Evolutionary conservation across 768 basidiomycete genomes (phyloP), one percentile per base, ranked within the genome.

Genomic region (Pisolithus sp.): DNA sequence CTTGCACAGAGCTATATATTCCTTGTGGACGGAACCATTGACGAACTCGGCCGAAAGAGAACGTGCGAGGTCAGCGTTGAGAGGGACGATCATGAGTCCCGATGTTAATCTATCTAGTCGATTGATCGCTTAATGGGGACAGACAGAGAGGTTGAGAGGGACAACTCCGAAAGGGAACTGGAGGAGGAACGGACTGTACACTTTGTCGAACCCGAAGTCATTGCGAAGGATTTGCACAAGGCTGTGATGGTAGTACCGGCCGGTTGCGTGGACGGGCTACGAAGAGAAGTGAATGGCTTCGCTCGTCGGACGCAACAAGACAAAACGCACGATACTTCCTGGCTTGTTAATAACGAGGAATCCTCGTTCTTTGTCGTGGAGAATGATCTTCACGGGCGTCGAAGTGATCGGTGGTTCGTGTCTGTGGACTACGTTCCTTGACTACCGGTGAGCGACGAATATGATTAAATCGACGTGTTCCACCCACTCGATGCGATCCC

Each of bases 271-370:
- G 2, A 97, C 88, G 26, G 93, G 92, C 91, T 92, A 62, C 26
- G 62, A 36, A 50, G 50, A 43, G 31, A 36, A 26, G 52, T 49
- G 52, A 50, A 51, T 52, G 36, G 38, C 45, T 49, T 36, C 34
- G 4, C 3, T 26, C 7, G 30, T 36, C 43, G 52, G 48, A 53
- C 36, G 39, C 54, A 34, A 42, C n/a, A 41, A 48, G 42, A 57
- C 61, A 55, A 63, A 57, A 81, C 93, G 70, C 67, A 96, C 94
- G 64, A 97, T 91, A 65, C 89, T 89, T 31, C 95, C 95, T 3
- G 95, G 95, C 74, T 99, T 99, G 62, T 97, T 87, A 26, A 99
- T 87, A 13, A 97, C 88, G 34, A 98, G 81, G 54, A 95, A 93
- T 56, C 86, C 79, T 21, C 85, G 81, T 57, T 89, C 82, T 13